A percentile compares a stretch with the other conserved stretches of the same genome.
Evolutionary conservation across 768 basidiomycete genomes (phyloP).

Genomic region (Termitomyces sp.): DNA sequence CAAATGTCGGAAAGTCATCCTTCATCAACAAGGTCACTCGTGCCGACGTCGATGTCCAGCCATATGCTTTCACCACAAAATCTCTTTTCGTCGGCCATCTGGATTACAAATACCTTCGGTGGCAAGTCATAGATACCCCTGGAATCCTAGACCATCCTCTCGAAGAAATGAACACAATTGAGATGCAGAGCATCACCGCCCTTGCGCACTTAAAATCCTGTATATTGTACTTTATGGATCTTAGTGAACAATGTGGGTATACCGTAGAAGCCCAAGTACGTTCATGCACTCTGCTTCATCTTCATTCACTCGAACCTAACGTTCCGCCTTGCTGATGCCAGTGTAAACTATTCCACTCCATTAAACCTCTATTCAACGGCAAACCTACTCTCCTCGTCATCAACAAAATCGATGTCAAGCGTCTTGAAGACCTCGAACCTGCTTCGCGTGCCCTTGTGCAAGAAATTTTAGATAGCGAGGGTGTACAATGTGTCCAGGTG

Average conservation of each 20-base stretch:
- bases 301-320: not conserved
- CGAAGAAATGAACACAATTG: slow-evolving; percentile 99
- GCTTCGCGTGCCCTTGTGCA: slow-evolving; percentile 79
- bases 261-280: slow-evolving; percentile 90
- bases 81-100: slow-evolving; percentile 97
- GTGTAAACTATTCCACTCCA: slow-evolving; percentile 99
- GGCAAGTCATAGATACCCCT: slow-evolving; percentile 99
- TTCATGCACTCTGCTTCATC: not conserved
- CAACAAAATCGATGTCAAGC: slow-evolving; percentile 95
- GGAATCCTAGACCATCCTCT: slow-evolving; percentile 97
- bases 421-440: slow-evolving; percentile 75
- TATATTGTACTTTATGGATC: slow-evolving; percentile 97
- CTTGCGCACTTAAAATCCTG: slow-evolving; percentile 93
- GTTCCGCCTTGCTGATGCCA: slow-evolving; percentile 22
- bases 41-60: slow-evolving; percentile 98
- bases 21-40: slow-evolving; percentile 99
- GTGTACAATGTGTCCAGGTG: slow-evolving; percentile 72
- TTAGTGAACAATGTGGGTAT: slow-evolving; percentile 98
- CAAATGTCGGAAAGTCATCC: slow-evolving; percentile 98
- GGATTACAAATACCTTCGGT: slow-evolving; percentile 98
- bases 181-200: slow-evolving; percentile 99
- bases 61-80: slow-evolving; percentile 99
- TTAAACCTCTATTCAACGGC: slow-evolving; percentile 92
- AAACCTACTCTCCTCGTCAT: slow-evolving; percentile 94
- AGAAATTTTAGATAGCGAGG: slow-evolving; percentile 74